Conservation (phyloP, 495 filamentous ascomycete species). For the Margaritispora aquatica region DNA sequence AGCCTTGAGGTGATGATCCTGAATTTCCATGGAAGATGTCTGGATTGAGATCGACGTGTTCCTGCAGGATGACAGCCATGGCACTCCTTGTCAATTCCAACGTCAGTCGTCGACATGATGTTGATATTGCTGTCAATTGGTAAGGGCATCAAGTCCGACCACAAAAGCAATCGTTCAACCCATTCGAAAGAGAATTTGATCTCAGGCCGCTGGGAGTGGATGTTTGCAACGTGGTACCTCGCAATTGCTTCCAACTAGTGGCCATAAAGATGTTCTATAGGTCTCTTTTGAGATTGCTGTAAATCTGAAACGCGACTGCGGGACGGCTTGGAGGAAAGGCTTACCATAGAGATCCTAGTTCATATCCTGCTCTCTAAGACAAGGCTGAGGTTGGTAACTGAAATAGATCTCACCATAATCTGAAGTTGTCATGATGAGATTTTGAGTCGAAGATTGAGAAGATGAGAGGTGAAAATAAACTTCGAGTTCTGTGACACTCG, state of each 20-base stretch:
- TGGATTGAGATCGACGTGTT: constrained; percentile 5
- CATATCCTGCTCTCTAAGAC: not conserved
- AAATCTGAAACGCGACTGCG: not conserved
- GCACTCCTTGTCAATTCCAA: not conserved
- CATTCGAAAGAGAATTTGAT: too few species aligned
- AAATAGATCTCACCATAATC: too few species aligned
- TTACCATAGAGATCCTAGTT: not conserved
- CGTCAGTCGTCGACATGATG: not conserved
- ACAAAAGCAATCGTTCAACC: too few species aligned
- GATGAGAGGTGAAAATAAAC: not conserved
- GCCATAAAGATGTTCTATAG: not conserved
- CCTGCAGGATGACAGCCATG: constrained; percentile 8
- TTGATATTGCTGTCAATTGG: not conserved
- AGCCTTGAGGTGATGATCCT: not conserved
- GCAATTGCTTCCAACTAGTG: not conserved
- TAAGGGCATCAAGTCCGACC: not conserved
- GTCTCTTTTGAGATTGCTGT: not conserved
- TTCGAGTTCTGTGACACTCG: too few species aligned
- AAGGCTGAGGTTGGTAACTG: not conserved
- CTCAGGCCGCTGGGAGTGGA: not conserved
- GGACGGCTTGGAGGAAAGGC: not conserved
- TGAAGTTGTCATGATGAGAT: too few species aligned
- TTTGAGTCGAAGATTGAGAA: not conserved
- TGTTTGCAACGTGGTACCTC: not conserved
- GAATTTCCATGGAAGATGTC: constrained; percentile 3